Evolutionary conservation across 768 basidiomycete species (phyloP).

Genomic region (Gautieria morchelliformis): DNA sequence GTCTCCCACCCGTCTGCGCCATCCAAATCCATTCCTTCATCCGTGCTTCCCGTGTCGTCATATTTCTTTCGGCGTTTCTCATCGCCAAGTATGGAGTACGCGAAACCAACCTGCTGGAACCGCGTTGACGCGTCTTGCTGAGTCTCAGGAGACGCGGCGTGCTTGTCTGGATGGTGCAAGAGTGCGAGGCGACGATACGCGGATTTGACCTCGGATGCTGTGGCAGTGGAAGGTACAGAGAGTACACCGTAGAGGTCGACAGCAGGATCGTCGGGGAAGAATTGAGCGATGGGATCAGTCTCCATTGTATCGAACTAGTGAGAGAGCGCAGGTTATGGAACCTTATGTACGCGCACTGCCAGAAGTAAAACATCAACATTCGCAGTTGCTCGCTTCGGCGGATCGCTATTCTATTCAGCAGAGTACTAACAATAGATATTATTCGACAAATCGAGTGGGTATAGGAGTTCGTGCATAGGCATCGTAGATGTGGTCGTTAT

Average conservation of each 20-base stretch:
- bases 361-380: no score
- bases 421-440: background rate
- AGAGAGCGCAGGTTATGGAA: background rate
- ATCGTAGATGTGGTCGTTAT: background rate
- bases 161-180: constrained; percentile 85
- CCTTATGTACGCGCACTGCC: background rate
- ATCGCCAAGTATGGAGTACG: constrained; percentile 83
- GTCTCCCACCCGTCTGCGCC: constrained; percentile 90
- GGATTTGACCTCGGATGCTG: constrained; percentile 62
- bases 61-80: constrained; percentile 66
- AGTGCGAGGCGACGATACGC: constrained; percentile 82
- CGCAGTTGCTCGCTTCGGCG: no score
- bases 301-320: background rate
- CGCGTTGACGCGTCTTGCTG: constrained; percentile 62
- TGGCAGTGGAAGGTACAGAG: constrained; percentile 42
- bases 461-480: background rate
- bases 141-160: constrained; percentile 40
- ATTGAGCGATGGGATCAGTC: constrained; percentile 55
- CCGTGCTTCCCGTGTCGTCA: constrained; percentile 78
- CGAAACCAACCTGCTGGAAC: constrained; percentile 92
- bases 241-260: constrained; percentile 78
- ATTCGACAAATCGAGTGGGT: background rate
- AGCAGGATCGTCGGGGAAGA: constrained; percentile 65
- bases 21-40: constrained; percentile 63
- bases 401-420: no score